Base-by-base conservation (phyloP, 1,284 basidiomycete species). In the Grifola frondosa region DNA sequence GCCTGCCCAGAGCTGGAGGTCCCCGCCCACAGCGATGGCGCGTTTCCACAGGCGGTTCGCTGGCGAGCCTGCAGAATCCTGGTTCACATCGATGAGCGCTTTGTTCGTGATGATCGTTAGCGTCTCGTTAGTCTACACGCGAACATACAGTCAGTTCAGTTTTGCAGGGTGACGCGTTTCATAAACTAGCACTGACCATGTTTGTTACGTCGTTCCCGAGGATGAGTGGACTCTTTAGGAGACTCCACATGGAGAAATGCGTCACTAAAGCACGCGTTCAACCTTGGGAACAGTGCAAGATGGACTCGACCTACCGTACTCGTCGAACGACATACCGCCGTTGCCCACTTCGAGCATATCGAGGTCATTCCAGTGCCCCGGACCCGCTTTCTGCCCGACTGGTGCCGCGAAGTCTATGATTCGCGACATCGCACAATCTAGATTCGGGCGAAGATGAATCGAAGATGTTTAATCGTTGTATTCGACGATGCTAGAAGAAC, bases 301-400 rank as follows among this genome's bases (percentile, higher is more conserved):
- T 21, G 30, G 32, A 3, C 10, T 11, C 9, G 13, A 43, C 57
- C 4, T 31, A 65, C 66, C 60, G 37, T 70, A 70, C 60, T 71
- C 69, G 36, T 69, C 68, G 41, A 62, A 63, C 1, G 59, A 66
- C 69, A 72, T 71, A 10, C 68, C 69, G 3, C 70, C 69, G 37
- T 70, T 70, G 13, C 69, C 69, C 10, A 71, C 59, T 47, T 68
- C 67, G 15, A 71, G 64, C 66, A 72, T 70, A 48, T 72, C 70
- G 37, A 72, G 59, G 50, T 72, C 70, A 45, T 70, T 71, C 67
- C 68, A 72, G 29, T 56, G 59, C 3, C 69, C 69, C 4, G 50
- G 53, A n/a, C 64, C 65, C 3, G 66, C 67, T 47, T 71, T 71
- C 49, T 68, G 64, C 6, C 63, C 63, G 4, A 72, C 53, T 7